Percentiles rank a stretch among this genome's conserved stretches.
Conservation (phyloP, 129 eudicot species). For the Glebionis coronaria region DNA sequence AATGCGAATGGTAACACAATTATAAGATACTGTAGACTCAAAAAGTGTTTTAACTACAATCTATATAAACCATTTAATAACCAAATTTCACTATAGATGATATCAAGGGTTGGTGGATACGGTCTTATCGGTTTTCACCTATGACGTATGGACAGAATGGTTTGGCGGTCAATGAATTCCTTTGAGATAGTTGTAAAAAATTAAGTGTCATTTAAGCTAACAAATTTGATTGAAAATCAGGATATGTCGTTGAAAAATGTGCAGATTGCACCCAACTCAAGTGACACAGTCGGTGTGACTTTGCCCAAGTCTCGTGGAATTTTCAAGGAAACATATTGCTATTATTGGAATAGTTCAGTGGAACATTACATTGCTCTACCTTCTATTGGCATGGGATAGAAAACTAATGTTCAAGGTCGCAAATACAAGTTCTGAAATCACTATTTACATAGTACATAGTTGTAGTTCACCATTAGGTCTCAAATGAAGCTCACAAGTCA, state of each 20-base stretch:
- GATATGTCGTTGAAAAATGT: conserved; percentile 6
- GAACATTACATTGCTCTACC: too few relatives aligned
- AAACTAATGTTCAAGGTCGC: too few relatives aligned
- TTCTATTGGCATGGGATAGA: too few relatives aligned
- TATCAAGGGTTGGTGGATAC: conserved; percentile 72
- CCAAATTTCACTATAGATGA: conserved; percentile 44
- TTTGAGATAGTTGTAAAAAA: conserved; percentile 81
- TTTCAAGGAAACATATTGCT: conserved; percentile 69
- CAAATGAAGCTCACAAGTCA: too few relatives aligned
- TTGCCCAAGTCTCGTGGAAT: conserved; percentile 66
- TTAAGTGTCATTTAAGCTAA: conserved; percentile 37
- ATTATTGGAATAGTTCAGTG: conserved; percentile 20
- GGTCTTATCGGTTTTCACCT: conserved; percentile 97
- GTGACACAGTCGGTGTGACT: conserved; percentile 57
- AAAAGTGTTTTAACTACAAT: too few relatives aligned
- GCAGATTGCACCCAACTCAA: conserved; percentile 49
- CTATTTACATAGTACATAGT: too few relatives aligned
- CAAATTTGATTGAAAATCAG: neutral
- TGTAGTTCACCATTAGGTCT: too few relatives aligned
- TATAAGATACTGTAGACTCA: too few relatives aligned
- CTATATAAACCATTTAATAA: neutral
- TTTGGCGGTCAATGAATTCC: conserved; percentile 79
- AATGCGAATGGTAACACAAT: too few relatives aligned
- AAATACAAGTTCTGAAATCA: too few relatives aligned
- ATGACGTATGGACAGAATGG: conserved; percentile 93